Base-by-base conservation (phyloP, 2,329 filamentous ascomycete species). In the Furcasterigmium sp. region DNA sequence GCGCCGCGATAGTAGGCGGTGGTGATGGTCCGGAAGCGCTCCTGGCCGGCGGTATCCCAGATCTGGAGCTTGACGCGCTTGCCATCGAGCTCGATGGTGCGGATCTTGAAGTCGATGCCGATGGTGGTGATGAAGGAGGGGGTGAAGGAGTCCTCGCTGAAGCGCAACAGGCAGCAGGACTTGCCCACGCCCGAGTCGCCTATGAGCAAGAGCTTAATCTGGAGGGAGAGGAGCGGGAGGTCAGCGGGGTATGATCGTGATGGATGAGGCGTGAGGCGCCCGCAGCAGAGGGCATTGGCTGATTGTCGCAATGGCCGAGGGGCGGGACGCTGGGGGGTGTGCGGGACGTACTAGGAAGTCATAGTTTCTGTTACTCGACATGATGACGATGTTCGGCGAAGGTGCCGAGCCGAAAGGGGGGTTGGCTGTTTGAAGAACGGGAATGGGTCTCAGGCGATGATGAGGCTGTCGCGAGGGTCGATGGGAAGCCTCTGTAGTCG, bases 61-160 rank as follows among this genome's bases (percentile, higher is more conserved):
- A 98, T 98, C 75, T 98, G 93, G 64, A 98, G 74, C 78, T 98
- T 98, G 59, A 98, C 93, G 51, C 91, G 82, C 81, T 98, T 98
- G 64, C 91, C 91, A 70, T 98, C 93, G 56, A 98, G 78, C 73
- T 98, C 93, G 72, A 98, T 98, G 53, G 93, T 98, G 55, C 93
- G 82, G 65, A 98, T 98, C 80, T 98, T 98, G 77, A 98, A 98
- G 73, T 98, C 93, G 74, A 98, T 97, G 56, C 93, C 93, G 69
- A 98, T 98, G 51, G 93, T 98, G 50, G 91, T 95, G 75, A 96
- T 96, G 77, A 95, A 96, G 56, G 89, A 95, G 35, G 91, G 91
- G 42, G 91, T 96, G 73, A 95, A 96, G 37, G 88, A 94, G 75
- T 96, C 91, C 72, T 96, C 91, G 69, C 89, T 95, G 76, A 96